Conservation (phyloP, 2,329 filamentous ascomycete genomes). For the Monilinia polystroma region DNA sequence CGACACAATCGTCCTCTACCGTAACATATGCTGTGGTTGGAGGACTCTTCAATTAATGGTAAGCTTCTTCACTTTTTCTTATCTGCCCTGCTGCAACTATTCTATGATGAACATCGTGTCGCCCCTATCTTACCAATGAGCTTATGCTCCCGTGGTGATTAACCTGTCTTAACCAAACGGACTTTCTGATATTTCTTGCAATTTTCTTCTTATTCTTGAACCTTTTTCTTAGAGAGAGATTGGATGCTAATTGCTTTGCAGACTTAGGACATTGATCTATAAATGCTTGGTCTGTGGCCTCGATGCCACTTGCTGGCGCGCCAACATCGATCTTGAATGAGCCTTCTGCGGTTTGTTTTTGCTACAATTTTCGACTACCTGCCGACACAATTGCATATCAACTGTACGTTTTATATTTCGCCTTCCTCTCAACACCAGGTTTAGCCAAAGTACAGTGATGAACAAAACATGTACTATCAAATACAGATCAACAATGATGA, state of each 20-base stretch:
- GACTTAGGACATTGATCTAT: constrained; percentile 9
- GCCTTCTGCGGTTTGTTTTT: background rate
- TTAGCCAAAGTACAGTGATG: constrained; percentile 42
- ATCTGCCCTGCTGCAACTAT: background rate
- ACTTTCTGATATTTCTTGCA: constrained; percentile 46
- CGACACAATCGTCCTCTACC: constrained; percentile 9
- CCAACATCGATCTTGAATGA: background rate
- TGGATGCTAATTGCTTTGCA: constrained; percentile 28
- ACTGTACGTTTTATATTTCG: constrained; percentile 34
- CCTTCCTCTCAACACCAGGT: background rate
- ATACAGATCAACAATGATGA: constrained; percentile 44
- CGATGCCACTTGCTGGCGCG: background rate
- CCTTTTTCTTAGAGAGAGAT: background rate
- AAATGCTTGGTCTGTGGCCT: background rate
- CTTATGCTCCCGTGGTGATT: constrained; percentile 50
- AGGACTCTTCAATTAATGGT: constrained; percentile 13
- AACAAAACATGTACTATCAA: constrained; percentile 48
- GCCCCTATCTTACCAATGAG: constrained; percentile 56
- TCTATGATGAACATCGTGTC: constrained; percentile 57
- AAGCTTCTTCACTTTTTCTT: constrained; percentile 21
- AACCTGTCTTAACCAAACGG: constrained; percentile 60
- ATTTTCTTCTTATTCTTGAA: background rate
- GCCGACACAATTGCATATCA: background rate
- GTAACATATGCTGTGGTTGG: background rate
- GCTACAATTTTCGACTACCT: background rate